Conservation (phyloP, 2,329 filamentous ascomycete species). For the Zalaria obscura region DNA sequence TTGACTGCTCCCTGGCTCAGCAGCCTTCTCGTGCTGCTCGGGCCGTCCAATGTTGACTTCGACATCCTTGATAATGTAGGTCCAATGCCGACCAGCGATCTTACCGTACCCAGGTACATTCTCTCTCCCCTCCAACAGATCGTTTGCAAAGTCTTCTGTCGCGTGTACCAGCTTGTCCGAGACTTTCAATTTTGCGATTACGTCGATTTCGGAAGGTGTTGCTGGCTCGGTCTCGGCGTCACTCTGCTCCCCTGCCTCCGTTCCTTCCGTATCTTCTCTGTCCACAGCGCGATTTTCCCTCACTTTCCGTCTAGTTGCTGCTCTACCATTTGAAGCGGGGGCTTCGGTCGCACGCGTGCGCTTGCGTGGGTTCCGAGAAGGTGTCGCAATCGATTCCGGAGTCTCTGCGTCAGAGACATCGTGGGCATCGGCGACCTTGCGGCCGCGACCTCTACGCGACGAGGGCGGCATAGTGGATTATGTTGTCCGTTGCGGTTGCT, state of each 20-base stretch:
- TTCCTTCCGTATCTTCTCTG: constrained; percentile 22
- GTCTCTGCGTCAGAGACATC: constrained; percentile 26
- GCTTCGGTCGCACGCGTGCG: constrained; percentile 20
- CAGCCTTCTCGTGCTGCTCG: constrained; percentile 17
- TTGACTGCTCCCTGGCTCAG: constrained; percentile 10
- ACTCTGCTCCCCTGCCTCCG: constrained; percentile 22
- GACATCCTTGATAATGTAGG: constrained; percentile 67
- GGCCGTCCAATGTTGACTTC: constrained; percentile 62
- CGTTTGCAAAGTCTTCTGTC: constrained; percentile 41
- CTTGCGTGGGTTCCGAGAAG: constrained; percentile 32
- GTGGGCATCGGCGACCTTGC: constrained; percentile 7
- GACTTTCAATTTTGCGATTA: constrained; percentile 26
- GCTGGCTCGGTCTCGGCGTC: constrained; percentile 22
- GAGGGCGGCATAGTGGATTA: constrained; percentile 7
- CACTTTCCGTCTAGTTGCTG: constrained; percentile 17
- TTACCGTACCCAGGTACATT: constrained; percentile 57
- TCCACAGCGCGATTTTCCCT: constrained; percentile 17
- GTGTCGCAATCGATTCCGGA: constrained; percentile 33
- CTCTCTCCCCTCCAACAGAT: constrained; percentile 31
- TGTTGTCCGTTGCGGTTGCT: not conserved
- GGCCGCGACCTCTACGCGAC: constrained; percentile 5
- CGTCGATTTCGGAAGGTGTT: constrained; percentile 26
- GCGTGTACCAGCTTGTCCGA: constrained; percentile 39
- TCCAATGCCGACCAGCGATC: constrained; percentile 70
- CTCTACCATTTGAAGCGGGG: constrained; percentile 5